Evolutionary conservation across 306 rosid genomes (phyloP), one percentile per base, ranked within the genome.

Genomic region (Acmispon strigosus): DNA sequence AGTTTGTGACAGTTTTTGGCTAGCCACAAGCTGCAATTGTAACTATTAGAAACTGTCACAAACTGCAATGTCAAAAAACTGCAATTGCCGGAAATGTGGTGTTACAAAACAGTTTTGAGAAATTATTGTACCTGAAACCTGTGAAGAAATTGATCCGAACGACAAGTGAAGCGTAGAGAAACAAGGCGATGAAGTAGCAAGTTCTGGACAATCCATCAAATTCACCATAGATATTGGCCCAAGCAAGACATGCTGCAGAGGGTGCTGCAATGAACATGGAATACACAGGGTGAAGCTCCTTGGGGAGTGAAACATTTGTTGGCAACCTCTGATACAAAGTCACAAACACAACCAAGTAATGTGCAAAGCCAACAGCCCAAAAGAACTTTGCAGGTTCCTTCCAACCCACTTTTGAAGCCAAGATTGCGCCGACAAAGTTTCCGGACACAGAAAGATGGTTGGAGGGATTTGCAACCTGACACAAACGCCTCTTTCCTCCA

Each of bases 251-350:
- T 12, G 97, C 97, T 0, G 96, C 96, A 0, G 96, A 89, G 11
- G 97, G 94, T 44, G 97, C 96, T 1, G 97, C 94, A 13, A 89
- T 92, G 50, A 92, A 92, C 96, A 92, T 87, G 64, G 96, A 89
- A 69, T 92, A 92, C 58, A 92, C 96, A 7, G 97, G 97, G 72
- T 92, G 97, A 0, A 92, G 82, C 66, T 92, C 97, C 81, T 89
- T 87, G 0, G 96, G 97, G 76, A 92, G 62, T 11, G 92, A 87
- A 81, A 87, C 94, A 41, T 92, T 92, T 7, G 97, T 89, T 14
- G 96, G 97, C 76, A 87, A 72, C 53, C 97, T 87, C 87, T 89
- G 97, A 77, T 89, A 92, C 82, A 89, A 53, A n/a, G 92, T 92
- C 22, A 92, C 97, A 81, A 92, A 92, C 70, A 92, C 64, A 22